Percentiles rank a stretch among this genome's conserved stretches.
phyloP scores from a whole-genome alignment of 2,329 filamentous ascomycete species.

The Calonectria multiphialidica region DNA sequence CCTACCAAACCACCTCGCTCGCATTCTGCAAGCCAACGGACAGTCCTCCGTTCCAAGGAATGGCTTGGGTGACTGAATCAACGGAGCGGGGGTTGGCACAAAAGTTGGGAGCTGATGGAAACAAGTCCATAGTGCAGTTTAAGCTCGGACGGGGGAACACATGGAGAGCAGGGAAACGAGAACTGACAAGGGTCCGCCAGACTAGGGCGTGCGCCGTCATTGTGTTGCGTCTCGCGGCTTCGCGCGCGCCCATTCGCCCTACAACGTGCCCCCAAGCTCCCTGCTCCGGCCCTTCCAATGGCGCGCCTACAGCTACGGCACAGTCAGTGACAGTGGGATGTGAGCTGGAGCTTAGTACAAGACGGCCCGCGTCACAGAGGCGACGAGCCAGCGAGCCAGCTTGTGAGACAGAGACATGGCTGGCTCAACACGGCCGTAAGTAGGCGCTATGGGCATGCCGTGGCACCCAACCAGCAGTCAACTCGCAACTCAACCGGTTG shows the following conservation, averaged over 20 bases:
- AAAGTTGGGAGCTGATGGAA: not conserved
- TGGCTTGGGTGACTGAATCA: not conserved
- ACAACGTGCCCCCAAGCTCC: not conserved
- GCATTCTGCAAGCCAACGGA: not conserved
- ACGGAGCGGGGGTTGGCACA: not conserved
- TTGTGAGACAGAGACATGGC: not conserved
- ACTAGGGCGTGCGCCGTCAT: slow-evolving; percentile 36
- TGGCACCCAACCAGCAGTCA: not conserved
- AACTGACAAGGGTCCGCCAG: not conserved
- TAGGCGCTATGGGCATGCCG: not conserved
- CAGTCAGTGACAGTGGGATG: not conserved
- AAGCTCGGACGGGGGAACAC: slow-evolving; percentile 4
- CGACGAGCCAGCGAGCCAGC: not conserved
- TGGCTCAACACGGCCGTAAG: not conserved
- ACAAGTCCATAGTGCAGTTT: not conserved
- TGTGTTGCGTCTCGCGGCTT: slow-evolving; percentile 38
- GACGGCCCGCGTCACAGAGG: slow-evolving; percentile 2
- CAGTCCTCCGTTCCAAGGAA: not conserved
- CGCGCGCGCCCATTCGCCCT: slow-evolving; percentile 37
- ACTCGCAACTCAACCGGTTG: not conserved
- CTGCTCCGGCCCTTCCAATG: slow-evolving; percentile 3
- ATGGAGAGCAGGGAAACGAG: not conserved
- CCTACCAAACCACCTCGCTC: not conserved
- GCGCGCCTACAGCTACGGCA: slow-evolving; percentile 21
- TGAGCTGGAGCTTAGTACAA: not conserved